Evolutionary conservation across 768 basidiomycete species (phyloP), one percentile per base, ranked within the genome.

Genomic region (Pisolithus tinctorius): DNA sequence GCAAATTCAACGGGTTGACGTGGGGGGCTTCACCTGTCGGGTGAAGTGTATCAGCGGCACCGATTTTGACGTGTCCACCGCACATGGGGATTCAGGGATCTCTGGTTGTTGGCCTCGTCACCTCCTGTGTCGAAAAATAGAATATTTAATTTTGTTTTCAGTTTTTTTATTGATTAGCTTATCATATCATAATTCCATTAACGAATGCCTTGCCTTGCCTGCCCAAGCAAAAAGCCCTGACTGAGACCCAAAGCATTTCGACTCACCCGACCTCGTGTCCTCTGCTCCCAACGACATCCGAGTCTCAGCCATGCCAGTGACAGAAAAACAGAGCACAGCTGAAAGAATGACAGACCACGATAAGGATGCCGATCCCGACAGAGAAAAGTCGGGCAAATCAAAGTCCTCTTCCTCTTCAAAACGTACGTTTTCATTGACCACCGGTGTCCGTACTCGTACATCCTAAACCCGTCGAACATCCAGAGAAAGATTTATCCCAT

Each of bases 401-500:
- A 71, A 68, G 55, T 49, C 61, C 2, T 50, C 67, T 3, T 50
- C 67, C 4, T 55, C 62, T 7, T 69, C 69, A 42, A 71, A 71
- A 59, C 58, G 69, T 70, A 30, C 31, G 47, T 58, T 48, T 52
- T 30, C 29, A 23, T 25, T 44, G 49, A 46, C 57, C 36, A 40
- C 39, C 17, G 34, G 46, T 49, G 56, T 53, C 48, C 29, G 31
- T 45, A 26, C 23, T 13, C 26, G 2, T 20, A 14, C 31, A 46
- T 36, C 34, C 14, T n/a, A 34, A 47, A 20, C 43, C 42, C 0
- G 14, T 26, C 29, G 23, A 37, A 27, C 45, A 47, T 44, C 65
- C 65, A 86, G 86, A 84, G 46, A 91, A 92, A 68, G 90, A 93
- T 66, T 79, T 97, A 50, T 90, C 89, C 2, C 93, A 96, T 76